phyloP scores from a whole-genome alignment of 2,329 filamentous ascomycete genomes.

The Catunica adiposa region DNA sequence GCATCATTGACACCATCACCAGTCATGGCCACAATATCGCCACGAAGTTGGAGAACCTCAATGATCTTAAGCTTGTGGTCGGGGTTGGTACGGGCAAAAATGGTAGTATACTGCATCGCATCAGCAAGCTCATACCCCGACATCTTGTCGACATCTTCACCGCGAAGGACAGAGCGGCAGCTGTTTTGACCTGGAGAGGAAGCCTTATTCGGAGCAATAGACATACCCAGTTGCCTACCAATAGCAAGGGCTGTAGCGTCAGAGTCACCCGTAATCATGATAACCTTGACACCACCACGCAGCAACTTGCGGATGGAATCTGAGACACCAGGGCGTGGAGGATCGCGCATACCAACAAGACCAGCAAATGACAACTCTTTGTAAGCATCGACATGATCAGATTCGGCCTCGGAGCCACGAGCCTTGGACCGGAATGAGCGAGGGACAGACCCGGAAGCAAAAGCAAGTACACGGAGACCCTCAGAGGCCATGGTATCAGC shows the following conservation, averaged over 20 bases:
- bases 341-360: conserved; percentile 92
- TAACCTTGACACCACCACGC: conserved; percentile 87
- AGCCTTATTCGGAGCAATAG: conserved; percentile 41
- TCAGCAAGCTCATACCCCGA: conserved; percentile 66
- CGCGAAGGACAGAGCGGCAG: conserved; percentile 59
- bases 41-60: conserved; percentile 71
- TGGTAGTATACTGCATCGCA: conserved; percentile 74
- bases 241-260: conserved; percentile 91
- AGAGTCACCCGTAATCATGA: conserved; percentile 98
- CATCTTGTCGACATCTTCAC: conserved; percentile 89
- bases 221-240: conserved; percentile 88
- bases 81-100: conserved; percentile 90
- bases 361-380: conserved; percentile 77
- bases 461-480: conserved; percentile 78
- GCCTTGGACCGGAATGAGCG: conserved; percentile 23
- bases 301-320: conserved; percentile 78
- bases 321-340: conserved; percentile 76
- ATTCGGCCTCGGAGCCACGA: conserved; percentile 28
- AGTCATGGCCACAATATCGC: conserved; percentile 97
- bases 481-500: conserved; percentile 77
- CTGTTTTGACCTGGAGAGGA: conserved; percentile 37
- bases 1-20: conserved; percentile 97
- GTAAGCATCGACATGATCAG: conserved; percentile 55
- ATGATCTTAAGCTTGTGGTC: conserved; percentile 99
- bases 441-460: conserved; percentile 65